These are phyloP conservation scores for Erodium moschatum DNA, from an alignment of 441 rosid species.

Conservation along the genomic window DNA sequence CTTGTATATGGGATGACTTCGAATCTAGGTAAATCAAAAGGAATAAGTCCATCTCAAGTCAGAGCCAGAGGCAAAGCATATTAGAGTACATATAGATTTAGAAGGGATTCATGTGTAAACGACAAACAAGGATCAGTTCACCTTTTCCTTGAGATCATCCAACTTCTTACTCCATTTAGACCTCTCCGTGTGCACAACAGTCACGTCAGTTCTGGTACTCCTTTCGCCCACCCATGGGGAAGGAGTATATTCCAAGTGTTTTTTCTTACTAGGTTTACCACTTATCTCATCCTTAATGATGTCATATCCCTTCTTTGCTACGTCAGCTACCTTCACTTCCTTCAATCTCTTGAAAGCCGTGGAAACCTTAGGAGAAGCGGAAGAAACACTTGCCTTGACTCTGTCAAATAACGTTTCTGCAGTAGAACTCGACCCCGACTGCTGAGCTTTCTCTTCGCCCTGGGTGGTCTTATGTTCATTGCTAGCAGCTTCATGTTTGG, in stretches of 20 bases:
- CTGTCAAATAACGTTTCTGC: constrained; percentile 53
- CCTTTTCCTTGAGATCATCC: constrained; percentile 63
- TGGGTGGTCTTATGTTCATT: constrained; percentile 36
- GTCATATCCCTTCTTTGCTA: constrained; percentile 79
- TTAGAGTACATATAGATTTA: background rate
- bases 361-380: constrained; percentile 46
- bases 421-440: constrained; percentile 34
- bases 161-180: constrained; percentile 68
- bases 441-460: constrained; percentile 37
- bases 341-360: constrained; percentile 51
- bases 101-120: constrained; percentile 7
- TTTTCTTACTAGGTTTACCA: constrained; percentile 55
- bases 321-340: constrained; percentile 57
- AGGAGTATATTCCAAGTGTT: constrained; percentile 72
- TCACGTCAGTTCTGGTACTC: constrained; percentile 75
- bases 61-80: constrained; percentile 3
- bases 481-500: constrained; percentile 28
- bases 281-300: constrained; percentile 73
- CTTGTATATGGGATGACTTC: constrained; percentile 56
- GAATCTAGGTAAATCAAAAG: constrained; percentile 42
- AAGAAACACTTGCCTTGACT: constrained; percentile 52
- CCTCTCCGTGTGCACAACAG: constrained; percentile 48
- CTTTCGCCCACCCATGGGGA: constrained; percentile 54
- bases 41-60: constrained; percentile 4
- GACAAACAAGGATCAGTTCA: background rate